A percentile compares a stretch with the other conserved stretches of the same genome.
phyloP scores from a whole-genome alignment of 345 rosid genomes.

The Lumnitzera racemosa region DNA sequence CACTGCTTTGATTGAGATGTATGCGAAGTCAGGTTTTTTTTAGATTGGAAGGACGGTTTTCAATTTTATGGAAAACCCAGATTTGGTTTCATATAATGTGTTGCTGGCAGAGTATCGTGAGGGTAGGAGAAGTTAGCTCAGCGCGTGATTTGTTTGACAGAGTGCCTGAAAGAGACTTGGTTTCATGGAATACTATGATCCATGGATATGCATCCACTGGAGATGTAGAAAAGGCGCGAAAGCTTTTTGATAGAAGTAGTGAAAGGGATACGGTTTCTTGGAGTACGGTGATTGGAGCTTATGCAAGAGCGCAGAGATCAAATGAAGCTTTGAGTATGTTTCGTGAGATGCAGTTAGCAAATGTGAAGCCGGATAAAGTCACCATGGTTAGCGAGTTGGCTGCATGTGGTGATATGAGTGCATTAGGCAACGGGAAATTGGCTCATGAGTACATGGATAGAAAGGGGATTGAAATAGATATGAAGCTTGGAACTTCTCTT shows the following conservation, averaged over 20 bases:
- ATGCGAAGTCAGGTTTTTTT: slow-evolving; percentile 3
- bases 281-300: slow-evolving; percentile 9
- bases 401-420: slow-evolving; percentile 20
- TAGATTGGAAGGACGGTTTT: slow-evolving; percentile 3
- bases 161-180: slow-evolving; percentile 16
- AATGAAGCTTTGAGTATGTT: slow-evolving; percentile 6
- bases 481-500: slow-evolving; percentile 19
- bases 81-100: slow-evolving; percentile 9
- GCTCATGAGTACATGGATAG: slow-evolving; percentile 15
- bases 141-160: slow-evolving; percentile 14
- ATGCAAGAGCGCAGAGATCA: slow-evolving; percentile 6
- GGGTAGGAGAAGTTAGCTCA: slow-evolving; percentile 10
- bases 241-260: slow-evolving; percentile 8
- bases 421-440: slow-evolving; percentile 14
- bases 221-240: slow-evolving; percentile 7
- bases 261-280: slow-evolving; percentile 7
- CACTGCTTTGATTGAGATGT: slow-evolving; percentile 11
- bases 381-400: slow-evolving; percentile 23
- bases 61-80: neutral
- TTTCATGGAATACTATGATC: slow-evolving; percentile 23
- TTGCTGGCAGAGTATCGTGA: slow-evolving; percentile 13
- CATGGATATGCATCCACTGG: slow-evolving; percentile 13
- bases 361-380: slow-evolving; percentile 16
- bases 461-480: slow-evolving; percentile 15
- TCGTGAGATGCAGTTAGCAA: slow-evolving; percentile 6